Base-by-base conservation (phyloP, 345 rosid species). In the Lepidium sativum region DNA sequence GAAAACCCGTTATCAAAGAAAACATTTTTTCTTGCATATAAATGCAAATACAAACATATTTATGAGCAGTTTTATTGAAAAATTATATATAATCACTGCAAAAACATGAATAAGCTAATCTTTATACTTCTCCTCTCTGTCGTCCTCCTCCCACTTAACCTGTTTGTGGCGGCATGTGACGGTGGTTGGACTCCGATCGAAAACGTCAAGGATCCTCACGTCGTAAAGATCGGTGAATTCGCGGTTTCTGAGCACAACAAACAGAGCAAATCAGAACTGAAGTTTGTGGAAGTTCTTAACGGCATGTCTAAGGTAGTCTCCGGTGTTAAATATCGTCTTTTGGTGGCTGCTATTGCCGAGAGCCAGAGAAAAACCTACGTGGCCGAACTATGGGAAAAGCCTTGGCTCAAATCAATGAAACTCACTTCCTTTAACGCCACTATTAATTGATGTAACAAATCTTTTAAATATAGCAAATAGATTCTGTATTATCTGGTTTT, bases 101-200 rank as follows among this genome's bases (percentile, higher is more conserved):
- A 6, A 27, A 27, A 44, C 31, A 69, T 57, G 73, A 50, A 41
- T 11, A 35, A 23, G 3, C 0, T 12, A 14, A 32, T 59, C 13
- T 40, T 68, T 48, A 41, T 42, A 41, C 25, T 70, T 53, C 34
- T 61, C 42, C 1, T 58, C 53, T 14, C 33, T 3, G 43, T 56
- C 32, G 0, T 47, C 39, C 27, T 59, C 43, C 47, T 47, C 41
- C 41, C 72, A 49, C 23, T 65, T 15, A 52, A 67, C 33, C 51
- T 38, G 12, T 68, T 17, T 33, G 21, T 21, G 11, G 73, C 10
- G 14, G 13, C 57, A 5, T 8, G 50, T 34, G 2, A 51, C 2
- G 83, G 81, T 8, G 76, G 80, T 4, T 86, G 87, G 84, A 15
- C 0, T 38, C 76, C 90, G 25, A 79, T 80, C 44, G 38, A 39